Conservation (phyloP, 2,329 filamentous ascomycete species). For the Hymenoscyphus occultus region DNA sequence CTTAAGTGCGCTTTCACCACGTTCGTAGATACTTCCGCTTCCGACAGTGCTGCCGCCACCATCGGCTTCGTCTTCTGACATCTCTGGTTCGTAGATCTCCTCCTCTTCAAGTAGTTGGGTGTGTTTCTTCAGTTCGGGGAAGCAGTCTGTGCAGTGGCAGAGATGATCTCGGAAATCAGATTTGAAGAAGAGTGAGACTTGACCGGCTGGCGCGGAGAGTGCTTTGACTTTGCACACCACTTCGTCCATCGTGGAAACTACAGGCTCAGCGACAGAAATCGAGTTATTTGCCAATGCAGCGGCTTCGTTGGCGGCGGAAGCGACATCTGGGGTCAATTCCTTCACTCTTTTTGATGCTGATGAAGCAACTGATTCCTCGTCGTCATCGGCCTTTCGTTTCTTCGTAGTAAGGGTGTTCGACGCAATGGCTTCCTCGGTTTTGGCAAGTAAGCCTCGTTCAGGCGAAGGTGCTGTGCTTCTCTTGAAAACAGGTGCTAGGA, state of each 20-base stretch:
- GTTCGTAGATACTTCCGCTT: conserved; percentile 81
- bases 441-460: conserved; percentile 31
- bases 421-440: conserved; percentile 25
- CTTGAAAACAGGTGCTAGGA: conserved; percentile 68
- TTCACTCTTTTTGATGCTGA: conserved; percentile 52
- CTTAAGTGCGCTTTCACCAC: conserved; percentile 86
- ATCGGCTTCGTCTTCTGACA: conserved; percentile 63
- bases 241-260: conserved; percentile 16
- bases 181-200: conserved; percentile 80
- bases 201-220: conserved; percentile 52
- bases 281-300: conserved; percentile 16
- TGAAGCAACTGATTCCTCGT: conserved; percentile 35
- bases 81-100: conserved; percentile 86
- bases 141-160: conserved; percentile 82
- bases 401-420: conserved; percentile 39
- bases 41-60: conserved; percentile 59
- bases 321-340: conserved; percentile 16
- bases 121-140: conserved; percentile 65
- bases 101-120: conserved; percentile 89
- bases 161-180: conserved; percentile 75
- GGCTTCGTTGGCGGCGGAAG: conserved; percentile 4
- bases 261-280: conserved; percentile 15
- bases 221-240: conserved; percentile 57
- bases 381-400: conserved; percentile 65
- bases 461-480: conserved; percentile 35